These are phyloP conservation scores for Citrus mangshanensis DNA, from an alignment of 345 rosid species.

Conservation along the genomic window DNA sequence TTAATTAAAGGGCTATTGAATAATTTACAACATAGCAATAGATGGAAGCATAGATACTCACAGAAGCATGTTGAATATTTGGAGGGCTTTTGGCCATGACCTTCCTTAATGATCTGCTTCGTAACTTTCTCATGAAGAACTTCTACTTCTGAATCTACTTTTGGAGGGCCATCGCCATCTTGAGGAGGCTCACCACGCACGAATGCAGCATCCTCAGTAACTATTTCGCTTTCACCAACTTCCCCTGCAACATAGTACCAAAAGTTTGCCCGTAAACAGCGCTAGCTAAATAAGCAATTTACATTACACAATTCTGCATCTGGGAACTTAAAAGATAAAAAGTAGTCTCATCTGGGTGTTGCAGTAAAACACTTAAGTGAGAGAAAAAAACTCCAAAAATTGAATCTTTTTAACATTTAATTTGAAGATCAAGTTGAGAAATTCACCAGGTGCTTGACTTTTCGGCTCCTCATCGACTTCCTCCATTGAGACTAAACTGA, in stretches of 20 bases:
- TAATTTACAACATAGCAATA: not conserved
- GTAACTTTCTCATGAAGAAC: slow-evolving; percentile 78
- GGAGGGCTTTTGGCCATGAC: slow-evolving; percentile 86
- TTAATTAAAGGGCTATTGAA: not conserved
- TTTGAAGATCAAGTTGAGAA: not conserved
- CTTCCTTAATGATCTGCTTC: slow-evolving; percentile 86
- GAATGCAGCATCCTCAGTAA: slow-evolving; percentile 49
- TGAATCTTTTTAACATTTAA: not conserved
- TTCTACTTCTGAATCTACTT: slow-evolving; percentile 62
- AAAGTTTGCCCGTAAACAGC: not conserved
- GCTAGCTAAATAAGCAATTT: not conserved
- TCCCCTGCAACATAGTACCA: slow-evolving; percentile 14
- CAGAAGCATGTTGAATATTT: slow-evolving; percentile 92
- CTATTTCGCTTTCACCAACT: slow-evolving; percentile 58
- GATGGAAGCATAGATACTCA: slow-evolving; percentile 33
- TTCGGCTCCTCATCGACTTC: slow-evolving; percentile 41
- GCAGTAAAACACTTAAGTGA: not conserved
- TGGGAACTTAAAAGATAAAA: not conserved
- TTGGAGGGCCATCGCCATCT: slow-evolving; percentile 61
- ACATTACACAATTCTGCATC: not conserved
- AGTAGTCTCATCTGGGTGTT: not conserved
- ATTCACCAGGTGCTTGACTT: slow-evolving; percentile 39
- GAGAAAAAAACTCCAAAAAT: not conserved
- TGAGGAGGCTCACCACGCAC: slow-evolving; percentile 61
- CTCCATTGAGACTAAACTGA: slow-evolving; percentile 33